These are phyloP conservation scores for Amanita brunnescens DNA, from an alignment of 768 basidiomycete species.

Conservation along the genomic window DNA sequence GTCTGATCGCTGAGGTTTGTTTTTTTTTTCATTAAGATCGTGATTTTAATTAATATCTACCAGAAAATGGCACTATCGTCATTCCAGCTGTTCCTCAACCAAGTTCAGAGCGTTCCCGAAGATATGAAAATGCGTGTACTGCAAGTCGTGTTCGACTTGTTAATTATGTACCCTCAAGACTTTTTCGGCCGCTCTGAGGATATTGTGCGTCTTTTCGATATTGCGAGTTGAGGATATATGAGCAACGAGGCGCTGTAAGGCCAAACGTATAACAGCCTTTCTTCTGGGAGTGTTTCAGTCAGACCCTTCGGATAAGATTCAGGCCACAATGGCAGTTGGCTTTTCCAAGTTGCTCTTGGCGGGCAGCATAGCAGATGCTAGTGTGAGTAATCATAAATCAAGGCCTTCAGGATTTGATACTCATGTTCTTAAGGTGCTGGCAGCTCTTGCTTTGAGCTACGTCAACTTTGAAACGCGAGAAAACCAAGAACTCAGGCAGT, in stretches of 20 bases:
- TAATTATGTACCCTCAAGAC: constrained; percentile 73
- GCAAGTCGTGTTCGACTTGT: constrained; percentile 77
- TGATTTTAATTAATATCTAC: not conserved
- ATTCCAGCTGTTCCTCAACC: constrained; percentile 57
- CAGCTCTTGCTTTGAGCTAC: constrained; percentile 42
- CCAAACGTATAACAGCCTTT: constrained; percentile 41
- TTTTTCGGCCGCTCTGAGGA: constrained; percentile 29
- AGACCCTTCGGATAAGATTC: constrained; percentile 32
- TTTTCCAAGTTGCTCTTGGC: constrained; percentile 79
- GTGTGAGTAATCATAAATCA: constrained; percentile 32
- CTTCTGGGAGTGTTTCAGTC: constrained; percentile 26
- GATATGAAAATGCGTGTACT: constrained; percentile 60
- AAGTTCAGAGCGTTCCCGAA: constrained; percentile 53
- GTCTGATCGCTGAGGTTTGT: constrained; percentile 60
- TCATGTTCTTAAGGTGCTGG: constrained; percentile 32
- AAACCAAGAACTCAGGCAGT: constrained; percentile 82
- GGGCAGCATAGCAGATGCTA: constrained; percentile 65
- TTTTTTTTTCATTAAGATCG: not conserved
- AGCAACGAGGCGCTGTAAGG: constrained; percentile 7
- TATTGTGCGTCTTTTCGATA: constrained; percentile 19
- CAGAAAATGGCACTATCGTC: constrained; percentile 18
- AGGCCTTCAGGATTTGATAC: not conserved
- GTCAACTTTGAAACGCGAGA: constrained; percentile 72
- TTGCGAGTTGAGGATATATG: not conserved
- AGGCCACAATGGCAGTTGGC: constrained; percentile 69